Evolutionary conservation across 2,329 filamentous ascomycete genomes (phyloP).

Genomic region (Sporothrix protearum): DNA sequence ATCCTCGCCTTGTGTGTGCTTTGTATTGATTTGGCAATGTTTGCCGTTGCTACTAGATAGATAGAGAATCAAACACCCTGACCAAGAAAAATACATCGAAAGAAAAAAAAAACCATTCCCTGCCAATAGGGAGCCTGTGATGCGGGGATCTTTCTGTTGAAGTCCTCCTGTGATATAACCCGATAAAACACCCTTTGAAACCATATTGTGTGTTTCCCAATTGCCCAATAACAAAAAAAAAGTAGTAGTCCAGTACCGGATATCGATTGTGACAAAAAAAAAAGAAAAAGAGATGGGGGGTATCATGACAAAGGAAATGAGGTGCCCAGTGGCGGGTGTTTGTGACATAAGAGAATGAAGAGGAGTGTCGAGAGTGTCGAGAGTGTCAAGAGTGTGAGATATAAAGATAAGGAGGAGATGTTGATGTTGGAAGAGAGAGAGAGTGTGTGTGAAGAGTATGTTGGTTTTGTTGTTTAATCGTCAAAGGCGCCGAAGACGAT

Average conservation of each 20-base stretch:
- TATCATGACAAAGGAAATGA: slow-evolving; percentile 26
- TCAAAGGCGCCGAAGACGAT: slow-evolving; percentile 37
- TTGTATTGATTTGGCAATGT: neutral
- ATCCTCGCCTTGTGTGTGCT: neutral
- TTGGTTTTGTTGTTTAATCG: slow-evolving; percentile 25
- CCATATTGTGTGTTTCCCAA: neutral
- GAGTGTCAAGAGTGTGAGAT: neutral
- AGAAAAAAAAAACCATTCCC: neutral
- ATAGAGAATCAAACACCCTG: neutral
- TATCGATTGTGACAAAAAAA: neutral
- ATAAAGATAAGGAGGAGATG: neutral
- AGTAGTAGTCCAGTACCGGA: neutral
- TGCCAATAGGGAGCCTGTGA: neutral
- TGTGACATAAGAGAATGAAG: neutral
- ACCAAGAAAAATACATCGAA: neutral
- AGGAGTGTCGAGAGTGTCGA: neutral
- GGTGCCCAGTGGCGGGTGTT: neutral
- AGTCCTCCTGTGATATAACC: neutral
- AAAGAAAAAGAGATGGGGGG: slow-evolving; percentile 18
- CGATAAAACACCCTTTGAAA: neutral
- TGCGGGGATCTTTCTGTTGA: neutral
- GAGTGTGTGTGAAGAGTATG: neutral
- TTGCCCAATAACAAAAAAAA: slow-evolving; percentile 5
- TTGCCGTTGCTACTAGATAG: neutral
- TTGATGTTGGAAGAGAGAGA: no score